A percentile compares a stretch with the other conserved stretches of the same genome.
phyloP scores from a whole-genome alignment of 108 stramenopile species.

The Discostella stelligeroides region DNA sequence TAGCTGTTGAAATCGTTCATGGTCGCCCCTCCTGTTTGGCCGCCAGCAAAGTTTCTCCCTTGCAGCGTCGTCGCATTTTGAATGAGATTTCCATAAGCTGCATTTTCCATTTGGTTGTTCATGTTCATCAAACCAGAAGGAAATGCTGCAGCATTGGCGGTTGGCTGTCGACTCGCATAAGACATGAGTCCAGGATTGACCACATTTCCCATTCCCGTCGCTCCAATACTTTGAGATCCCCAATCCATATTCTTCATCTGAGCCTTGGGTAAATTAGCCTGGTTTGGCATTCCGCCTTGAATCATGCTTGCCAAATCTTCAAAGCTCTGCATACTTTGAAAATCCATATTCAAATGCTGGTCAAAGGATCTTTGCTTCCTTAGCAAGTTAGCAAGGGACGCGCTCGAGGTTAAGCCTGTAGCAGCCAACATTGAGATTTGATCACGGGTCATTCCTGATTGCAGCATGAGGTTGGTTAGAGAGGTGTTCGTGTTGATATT shows the following conservation, averaged over 20 bases:
- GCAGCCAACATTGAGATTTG: conserved; percentile 68
- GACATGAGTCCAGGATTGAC: conserved; percentile 50
- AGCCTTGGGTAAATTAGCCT: conserved; percentile 46
- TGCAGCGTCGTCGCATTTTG: conserved; percentile 50
- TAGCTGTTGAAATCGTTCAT: conserved; percentile 16
- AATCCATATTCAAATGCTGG: conserved; percentile 83
- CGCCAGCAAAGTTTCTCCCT: background rate
- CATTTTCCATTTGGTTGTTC: conserved; percentile 49
- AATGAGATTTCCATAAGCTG: conserved; percentile 50
- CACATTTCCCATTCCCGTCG: background rate
- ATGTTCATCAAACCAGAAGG: background rate
- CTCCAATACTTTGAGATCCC: conserved; percentile 5
- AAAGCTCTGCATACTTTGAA: conserved; percentile 85
- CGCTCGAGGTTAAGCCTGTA: conserved; percentile 54
- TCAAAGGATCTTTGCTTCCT: conserved; percentile 76
- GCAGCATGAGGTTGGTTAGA: conserved; percentile 68
- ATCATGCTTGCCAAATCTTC: conserved; percentile 87
- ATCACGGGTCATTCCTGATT: conserved; percentile 70
- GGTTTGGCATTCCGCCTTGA: conserved; percentile 48
- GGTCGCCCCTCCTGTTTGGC: conserved; percentile 1
- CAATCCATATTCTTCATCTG: conserved; percentile 77
- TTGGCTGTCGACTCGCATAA: conserved; percentile 15
- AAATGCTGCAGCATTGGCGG: too few relatives aligned
- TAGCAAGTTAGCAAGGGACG: conserved; percentile 76
- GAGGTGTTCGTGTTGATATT: conserved; percentile 30